Evolutionary conservation across 805 yeast species (phyloP).

Genomic region (Lachancea quebecensis): DNA sequence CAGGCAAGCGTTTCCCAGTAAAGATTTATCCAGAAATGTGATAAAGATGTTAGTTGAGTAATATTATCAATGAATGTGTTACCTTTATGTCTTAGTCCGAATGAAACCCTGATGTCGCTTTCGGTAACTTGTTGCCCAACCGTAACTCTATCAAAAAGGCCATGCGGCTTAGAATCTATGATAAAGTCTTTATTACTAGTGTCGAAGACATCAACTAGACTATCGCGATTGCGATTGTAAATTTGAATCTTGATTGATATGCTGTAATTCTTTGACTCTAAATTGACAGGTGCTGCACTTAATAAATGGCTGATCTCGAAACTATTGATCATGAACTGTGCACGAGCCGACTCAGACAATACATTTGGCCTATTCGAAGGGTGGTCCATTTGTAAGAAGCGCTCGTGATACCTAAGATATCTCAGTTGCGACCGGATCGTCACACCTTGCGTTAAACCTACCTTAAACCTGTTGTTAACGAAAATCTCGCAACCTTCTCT

Average conservation of each 20-base stretch:
- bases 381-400: conserved; percentile 14
- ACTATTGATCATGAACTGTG: conserved; percentile 13
- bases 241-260: conserved; percentile 16
- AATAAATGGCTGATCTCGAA: conserved; percentile 18
- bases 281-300: background rate
- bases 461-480: conserved; percentile 50
- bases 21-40: conserved; percentile 40
- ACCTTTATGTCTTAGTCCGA: conserved; percentile 15
- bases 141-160: background rate
- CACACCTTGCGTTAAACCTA: conserved; percentile 56
- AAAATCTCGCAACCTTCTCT: conserved; percentile 47
- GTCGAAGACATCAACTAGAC: conserved; percentile 7
- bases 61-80: conserved; percentile 14
- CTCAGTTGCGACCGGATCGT: conserved; percentile 64
- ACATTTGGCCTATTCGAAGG: conserved; percentile 8
- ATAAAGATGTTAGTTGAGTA: conserved; percentile 15
- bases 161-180: background rate
- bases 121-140: conserved; percentile 2
- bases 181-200: background rate
- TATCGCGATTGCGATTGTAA: conserved; percentile 14
- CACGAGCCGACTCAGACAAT: conserved; percentile 8
- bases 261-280: conserved; percentile 3
- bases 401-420: conserved; percentile 53
- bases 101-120: conserved; percentile 23
- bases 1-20: conserved; percentile 35